phyloP scores from a whole-genome alignment of 345 rosid genomes.

The Populus ilicifolia region DNA sequence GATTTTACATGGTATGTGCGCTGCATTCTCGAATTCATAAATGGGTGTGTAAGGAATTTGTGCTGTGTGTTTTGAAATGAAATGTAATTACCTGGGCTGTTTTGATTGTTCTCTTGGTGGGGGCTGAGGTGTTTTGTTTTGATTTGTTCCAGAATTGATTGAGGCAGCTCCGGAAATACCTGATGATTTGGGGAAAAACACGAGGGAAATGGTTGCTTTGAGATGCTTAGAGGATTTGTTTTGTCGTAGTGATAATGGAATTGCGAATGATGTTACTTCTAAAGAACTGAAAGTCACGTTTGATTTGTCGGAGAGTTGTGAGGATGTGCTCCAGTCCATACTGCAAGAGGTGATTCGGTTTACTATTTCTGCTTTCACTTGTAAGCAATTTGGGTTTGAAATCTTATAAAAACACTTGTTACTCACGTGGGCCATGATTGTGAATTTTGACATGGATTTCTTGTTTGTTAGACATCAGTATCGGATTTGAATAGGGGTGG shows the following conservation, averaged over 20 bases:
- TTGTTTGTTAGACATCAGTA: slow-evolving; percentile 25
- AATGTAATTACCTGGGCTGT: neutral
- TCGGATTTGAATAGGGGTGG: slow-evolving; percentile 31
- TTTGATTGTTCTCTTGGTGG: neutral
- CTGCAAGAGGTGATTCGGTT: slow-evolving; percentile 33
- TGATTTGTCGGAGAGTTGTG: slow-evolving; percentile 40
- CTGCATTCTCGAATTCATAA: neutral
- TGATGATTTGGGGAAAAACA: slow-evolving; percentile 22
- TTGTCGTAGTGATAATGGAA: slow-evolving; percentile 13
- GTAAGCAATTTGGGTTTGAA: neutral
- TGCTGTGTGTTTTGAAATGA: neutral
- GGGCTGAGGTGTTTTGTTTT: neutral
- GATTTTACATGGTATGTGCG: slow-evolving; percentile 38
- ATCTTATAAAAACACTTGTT: neutral
- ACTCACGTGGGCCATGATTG: neutral
- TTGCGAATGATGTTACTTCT: slow-evolving; percentile 13
- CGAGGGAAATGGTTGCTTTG: slow-evolving; percentile 54
- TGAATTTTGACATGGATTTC: neutral
- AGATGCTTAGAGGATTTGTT: slow-evolving; percentile 56
- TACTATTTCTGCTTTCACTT: neutral
- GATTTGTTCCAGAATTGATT: slow-evolving; percentile 35
- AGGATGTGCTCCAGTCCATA: slow-evolving; percentile 38
- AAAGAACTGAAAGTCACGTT: slow-evolving; percentile 21
- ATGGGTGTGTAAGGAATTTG: neutral
- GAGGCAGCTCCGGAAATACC: slow-evolving; percentile 38